Conservation (phyloP, 2,329 filamentous ascomycete species). For the Pseudogymnoascus sp. region DNA sequence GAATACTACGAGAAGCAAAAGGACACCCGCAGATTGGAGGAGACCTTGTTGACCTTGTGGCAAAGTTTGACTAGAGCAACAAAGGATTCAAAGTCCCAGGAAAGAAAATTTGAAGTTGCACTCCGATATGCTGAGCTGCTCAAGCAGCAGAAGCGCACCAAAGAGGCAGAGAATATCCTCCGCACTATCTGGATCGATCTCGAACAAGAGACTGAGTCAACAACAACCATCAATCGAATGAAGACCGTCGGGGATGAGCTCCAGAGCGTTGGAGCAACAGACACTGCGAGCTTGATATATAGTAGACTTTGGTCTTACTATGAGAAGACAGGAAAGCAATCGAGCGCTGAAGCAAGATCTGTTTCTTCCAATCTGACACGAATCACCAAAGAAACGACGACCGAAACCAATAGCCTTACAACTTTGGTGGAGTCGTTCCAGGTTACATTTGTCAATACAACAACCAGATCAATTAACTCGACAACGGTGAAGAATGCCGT, state of each 20-base stretch:
- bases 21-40: slow-evolving; percentile 14
- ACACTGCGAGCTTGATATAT: slow-evolving; percentile 5
- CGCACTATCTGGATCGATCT: slow-evolving; percentile 13
- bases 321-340: slow-evolving; percentile 14
- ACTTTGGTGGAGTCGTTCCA: slow-evolving; percentile 15
- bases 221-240: slow-evolving; percentile 10
- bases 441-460: slow-evolving; percentile 12
- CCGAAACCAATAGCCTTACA: slow-evolving; percentile 12
- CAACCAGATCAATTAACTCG: slow-evolving; percentile 13
- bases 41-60: slow-evolving; percentile 16
- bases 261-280: neutral
- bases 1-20: slow-evolving; percentile 16
- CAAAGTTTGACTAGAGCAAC: slow-evolving; percentile 14
- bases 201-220: slow-evolving; percentile 15
- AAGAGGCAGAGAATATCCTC: slow-evolving; percentile 16
- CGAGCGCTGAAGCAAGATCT: slow-evolving; percentile 13
- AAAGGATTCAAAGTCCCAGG: slow-evolving; percentile 13
- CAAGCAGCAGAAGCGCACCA: slow-evolving; percentile 14
- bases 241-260: slow-evolving; percentile 14
- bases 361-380: slow-evolving; percentile 12
- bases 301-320: slow-evolving; percentile 16
- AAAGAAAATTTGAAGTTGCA: slow-evolving; percentile 16
- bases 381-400: slow-evolving; percentile 12
- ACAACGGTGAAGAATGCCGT: slow-evolving; percentile 13
- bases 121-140: slow-evolving; percentile 17